A percentile compares a stretch with the other conserved stretches of the same genome.
phyloP scores from a whole-genome alignment of 371 early-diverging fungal species.

The Mucor velutinosus region DNA sequence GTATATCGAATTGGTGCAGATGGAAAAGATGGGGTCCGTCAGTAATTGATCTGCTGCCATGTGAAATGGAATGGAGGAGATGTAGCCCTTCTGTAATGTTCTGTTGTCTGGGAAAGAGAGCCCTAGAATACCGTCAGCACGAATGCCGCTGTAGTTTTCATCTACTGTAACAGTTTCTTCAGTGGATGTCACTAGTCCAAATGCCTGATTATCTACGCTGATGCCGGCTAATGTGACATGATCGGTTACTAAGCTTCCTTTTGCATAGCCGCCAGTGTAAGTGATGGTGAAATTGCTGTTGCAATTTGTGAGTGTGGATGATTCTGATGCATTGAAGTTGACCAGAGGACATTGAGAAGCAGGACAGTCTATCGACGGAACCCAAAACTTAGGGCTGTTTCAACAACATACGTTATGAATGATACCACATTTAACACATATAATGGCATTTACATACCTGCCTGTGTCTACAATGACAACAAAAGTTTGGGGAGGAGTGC shows the following conservation, averaged over 20 bases:
- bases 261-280: conserved; percentile 44
- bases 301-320: conserved; percentile 25
- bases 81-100: conserved; percentile 18
- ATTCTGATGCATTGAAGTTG: conserved; percentile 30
- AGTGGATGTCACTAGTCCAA: not conserved
- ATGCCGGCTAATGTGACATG: conserved; percentile 29
- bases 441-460: conserved; percentile 20
- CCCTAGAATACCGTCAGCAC: conserved; percentile 44
- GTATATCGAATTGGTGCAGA: conserved; percentile 8
- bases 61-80: conserved; percentile 39
- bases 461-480: conserved; percentile 43
- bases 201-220: conserved; percentile 14
- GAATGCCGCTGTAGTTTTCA: not conserved
- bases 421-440: not conserved
- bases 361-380: conserved; percentile 34
- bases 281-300: conserved; percentile 22
- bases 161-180: not conserved
- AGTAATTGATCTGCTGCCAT: conserved; percentile 31
- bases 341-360: conserved; percentile 23
- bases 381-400: conserved; percentile 37
- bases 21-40: conserved; percentile 34
- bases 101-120: conserved; percentile 30
- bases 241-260: conserved; percentile 32
- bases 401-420: not conserved
- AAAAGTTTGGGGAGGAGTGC: conserved; percentile 40